Base-by-base conservation (phyloP, 176 grass and related monocot genomes). In the barley (Hordeum vulgare) region DNA sequence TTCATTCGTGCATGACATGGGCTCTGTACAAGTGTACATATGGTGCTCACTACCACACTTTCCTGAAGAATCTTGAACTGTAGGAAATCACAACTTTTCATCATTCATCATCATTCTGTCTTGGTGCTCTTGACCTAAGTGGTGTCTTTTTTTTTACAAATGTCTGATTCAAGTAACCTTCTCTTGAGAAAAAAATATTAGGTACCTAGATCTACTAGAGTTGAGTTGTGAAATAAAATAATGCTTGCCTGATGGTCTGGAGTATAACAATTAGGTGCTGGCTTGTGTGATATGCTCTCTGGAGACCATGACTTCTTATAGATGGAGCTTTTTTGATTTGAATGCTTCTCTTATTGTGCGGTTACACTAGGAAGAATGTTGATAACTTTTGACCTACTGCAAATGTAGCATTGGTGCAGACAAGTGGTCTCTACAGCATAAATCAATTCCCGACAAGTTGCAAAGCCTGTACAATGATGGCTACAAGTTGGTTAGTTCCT, bases 401-500 rank as follows among this genome's bases (percentile, higher is more conserved):
- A 41, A 35, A 15, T 90, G 82, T 89, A 94, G 96, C 74, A 53
- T 53, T 90, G 96, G 93, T 89, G 85, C 93, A 29, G 77, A 91
- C 83, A 84, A 92, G 76, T 98, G 96, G 96, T 93, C 90, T 18
- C 82, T 98, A 79, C 88, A 90, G 83, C 78, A 88, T 81, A 61
- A 86, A 81, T 91, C 86, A 42, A 91, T 98, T 84, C 96, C 91
- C 54, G 70, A 89, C 34, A 93, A 93, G 79, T 63, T 98, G 81
- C 80, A 95, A 83, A 86, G 27, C 47, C 86, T 98, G 63, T 88
- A 98, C 42, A 57, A 85, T 4, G 68, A 89, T 77, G 89, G 96
- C 71, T 98, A 88, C 68, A 98, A 93, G 66, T 81, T 98, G 95
- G 95, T 98, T 85, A 80, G 87, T 89, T 71, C 49, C 58, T 41